Conservation (phyloP, 2,329 filamentous ascomycete species). For the Aspergillus ochraceus region DNA sequence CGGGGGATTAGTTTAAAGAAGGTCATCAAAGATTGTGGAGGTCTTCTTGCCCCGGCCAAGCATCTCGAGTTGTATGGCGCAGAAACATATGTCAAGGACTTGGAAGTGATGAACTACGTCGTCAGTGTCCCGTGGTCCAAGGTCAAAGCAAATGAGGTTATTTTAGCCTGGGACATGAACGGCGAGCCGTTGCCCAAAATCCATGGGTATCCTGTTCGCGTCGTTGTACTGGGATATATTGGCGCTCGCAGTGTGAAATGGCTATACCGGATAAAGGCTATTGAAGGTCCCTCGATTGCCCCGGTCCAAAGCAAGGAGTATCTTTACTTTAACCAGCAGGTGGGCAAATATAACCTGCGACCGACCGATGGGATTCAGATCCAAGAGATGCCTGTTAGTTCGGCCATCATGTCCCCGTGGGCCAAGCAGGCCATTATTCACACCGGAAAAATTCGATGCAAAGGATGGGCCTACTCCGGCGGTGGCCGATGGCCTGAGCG, state of each 20-base stretch:
- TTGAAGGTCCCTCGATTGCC: conserved; percentile 55
- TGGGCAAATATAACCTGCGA: conserved; percentile 65
- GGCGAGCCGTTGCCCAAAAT: conserved; percentile 63
- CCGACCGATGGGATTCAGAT: conserved; percentile 64
- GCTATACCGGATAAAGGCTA: conserved; percentile 63
- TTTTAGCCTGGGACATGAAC: conserved; percentile 73
- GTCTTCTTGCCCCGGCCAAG: conserved; percentile 54
- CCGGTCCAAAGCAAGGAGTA: conserved; percentile 68
- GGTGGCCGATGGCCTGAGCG: conserved; percentile 61
- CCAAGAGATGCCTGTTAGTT: conserved; percentile 70
- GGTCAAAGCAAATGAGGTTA: conserved; percentile 65
- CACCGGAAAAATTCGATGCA: conserved; percentile 57
- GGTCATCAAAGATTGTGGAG: conserved; percentile 69
- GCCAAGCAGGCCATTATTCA: conserved; percentile 63
- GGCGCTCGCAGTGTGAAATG: conserved; percentile 66
- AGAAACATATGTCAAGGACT: conserved; percentile 72
- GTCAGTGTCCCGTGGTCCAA: conserved; percentile 68
- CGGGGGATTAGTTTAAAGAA: conserved; percentile 67
- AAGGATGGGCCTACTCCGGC: conserved; percentile 61
- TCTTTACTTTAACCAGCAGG: conserved; percentile 67
- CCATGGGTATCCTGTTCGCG: conserved; percentile 64
- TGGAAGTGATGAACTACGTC: conserved; percentile 64
- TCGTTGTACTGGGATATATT: conserved; percentile 66
- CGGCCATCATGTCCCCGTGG: conserved; percentile 65
- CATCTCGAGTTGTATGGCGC: conserved; percentile 70